Percentiles rank a stretch among this genome's conserved stretches.
Evolutionary conservation across 2,329 filamentous ascomycete genomes (phyloP).

Genomic region (Sporothrix dimorphospora): DNA sequence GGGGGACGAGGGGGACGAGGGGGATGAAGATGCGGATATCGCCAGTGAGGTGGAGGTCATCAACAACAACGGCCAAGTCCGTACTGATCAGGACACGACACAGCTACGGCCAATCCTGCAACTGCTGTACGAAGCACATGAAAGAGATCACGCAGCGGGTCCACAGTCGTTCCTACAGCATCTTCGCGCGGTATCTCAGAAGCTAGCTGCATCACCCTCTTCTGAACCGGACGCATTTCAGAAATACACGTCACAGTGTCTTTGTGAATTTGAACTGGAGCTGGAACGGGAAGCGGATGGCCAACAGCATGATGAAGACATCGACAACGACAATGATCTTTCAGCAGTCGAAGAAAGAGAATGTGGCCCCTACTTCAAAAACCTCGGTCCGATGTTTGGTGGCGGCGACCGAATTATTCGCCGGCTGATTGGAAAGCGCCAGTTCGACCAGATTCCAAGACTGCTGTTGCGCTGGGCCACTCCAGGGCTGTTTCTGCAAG

Average conservation of each 20-base stretch:
- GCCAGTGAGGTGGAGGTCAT: not conserved
- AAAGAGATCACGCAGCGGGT: not conserved
- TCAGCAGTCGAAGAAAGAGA: not conserved
- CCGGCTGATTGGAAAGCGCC: not conserved
- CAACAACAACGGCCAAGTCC: not conserved
- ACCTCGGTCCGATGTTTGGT: not conserved
- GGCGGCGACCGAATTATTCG: not conserved
- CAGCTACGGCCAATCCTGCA: not conserved
- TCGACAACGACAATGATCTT: not conserved
- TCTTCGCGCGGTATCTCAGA: not conserved
- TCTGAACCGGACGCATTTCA: too few species aligned
- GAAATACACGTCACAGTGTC: too few species aligned
- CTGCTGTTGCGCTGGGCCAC: not conserved
- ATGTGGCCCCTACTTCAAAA: too few species aligned
- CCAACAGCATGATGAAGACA: not conserved
- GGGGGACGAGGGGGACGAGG: not conserved
- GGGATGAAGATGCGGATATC: not conserved
- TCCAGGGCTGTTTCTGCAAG: not conserved
- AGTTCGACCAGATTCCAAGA: not conserved
- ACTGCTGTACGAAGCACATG: not conserved
- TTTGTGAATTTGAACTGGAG: too few species aligned
- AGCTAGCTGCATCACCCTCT: not conserved
- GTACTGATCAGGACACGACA: constrained; percentile 26
- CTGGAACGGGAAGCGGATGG: too few species aligned
- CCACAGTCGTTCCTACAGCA: not conserved